These are phyloP conservation scores for Stenocarpella maydis DNA, from an alignment of 2,329 filamentous ascomycete genomes.

Conservation along the genomic window DNA sequence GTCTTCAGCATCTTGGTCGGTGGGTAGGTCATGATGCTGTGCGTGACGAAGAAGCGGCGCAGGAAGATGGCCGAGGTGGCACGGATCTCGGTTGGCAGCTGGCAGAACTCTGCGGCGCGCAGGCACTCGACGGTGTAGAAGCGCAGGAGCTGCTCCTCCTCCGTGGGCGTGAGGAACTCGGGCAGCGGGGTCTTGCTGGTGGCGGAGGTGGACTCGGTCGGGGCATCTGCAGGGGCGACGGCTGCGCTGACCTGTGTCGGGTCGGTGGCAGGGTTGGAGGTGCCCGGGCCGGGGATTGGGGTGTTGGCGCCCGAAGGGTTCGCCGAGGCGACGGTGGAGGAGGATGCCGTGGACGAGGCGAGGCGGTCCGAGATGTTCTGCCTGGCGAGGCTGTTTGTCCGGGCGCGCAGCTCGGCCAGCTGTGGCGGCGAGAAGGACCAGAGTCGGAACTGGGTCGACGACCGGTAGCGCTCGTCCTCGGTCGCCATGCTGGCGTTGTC, in stretches of 20 bases:
- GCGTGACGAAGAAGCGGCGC: constrained; percentile 93
- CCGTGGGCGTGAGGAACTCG: constrained; percentile 83
- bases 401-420: constrained; percentile 74
- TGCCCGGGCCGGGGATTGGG: constrained; percentile 35
- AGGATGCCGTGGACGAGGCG: constrained; percentile 61
- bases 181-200: constrained; percentile 57
- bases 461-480: constrained; percentile 90
- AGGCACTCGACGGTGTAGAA: constrained; percentile 74
- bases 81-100: constrained; percentile 60
- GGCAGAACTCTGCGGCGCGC: constrained; percentile 62
- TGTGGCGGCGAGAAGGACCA: constrained; percentile 89
- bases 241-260: constrained; percentile 13
- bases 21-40: constrained; percentile 96
- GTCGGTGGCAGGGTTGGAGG: constrained; percentile 39
- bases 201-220: constrained; percentile 36
- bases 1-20: constrained; percentile 89
- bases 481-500: constrained; percentile 64
- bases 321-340: constrained; percentile 49
- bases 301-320: constrained; percentile 44
- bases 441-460: constrained; percentile 87
- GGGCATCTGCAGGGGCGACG: constrained; percentile 31
- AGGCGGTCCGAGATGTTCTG: constrained; percentile 66
- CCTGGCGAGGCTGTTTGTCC: constrained; percentile 80
- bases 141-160: constrained; percentile 82
- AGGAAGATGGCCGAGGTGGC: constrained; percentile 90